Conservation (phyloP, 2,329 filamentous ascomycete genomes). For the Ceratocystis eucalypticola region DNA sequence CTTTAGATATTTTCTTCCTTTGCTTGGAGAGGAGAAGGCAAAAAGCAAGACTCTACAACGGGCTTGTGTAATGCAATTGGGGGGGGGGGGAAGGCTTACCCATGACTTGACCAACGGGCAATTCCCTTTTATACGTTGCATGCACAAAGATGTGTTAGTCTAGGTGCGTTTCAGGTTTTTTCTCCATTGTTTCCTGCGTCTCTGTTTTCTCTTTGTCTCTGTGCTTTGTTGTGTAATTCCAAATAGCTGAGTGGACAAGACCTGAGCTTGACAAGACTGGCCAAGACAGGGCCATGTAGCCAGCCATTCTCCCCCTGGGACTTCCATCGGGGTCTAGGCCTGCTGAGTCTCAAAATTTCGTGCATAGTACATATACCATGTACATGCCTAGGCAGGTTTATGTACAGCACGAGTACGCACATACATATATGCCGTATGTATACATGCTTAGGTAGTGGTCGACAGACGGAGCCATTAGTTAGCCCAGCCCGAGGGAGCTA, state of each 20-base stretch:
- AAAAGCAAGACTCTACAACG: not conserved
- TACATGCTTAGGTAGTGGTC: too few species aligned
- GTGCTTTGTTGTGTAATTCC: not conserved
- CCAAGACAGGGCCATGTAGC: not conserved
- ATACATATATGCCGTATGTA: too few species aligned
- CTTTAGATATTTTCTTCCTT: not conserved
- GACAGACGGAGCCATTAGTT: too few species aligned
- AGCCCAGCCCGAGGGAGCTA: too few species aligned
- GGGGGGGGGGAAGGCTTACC: too few species aligned
- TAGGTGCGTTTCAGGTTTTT: not conserved
- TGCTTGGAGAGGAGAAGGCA: not conserved
- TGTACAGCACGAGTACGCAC: too few species aligned
- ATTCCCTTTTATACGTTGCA: too few species aligned
- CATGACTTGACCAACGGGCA: too few species aligned
- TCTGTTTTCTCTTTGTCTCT: not conserved
- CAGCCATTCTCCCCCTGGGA: too few species aligned
- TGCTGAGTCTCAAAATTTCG: not conserved
- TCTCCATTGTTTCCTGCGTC: not conserved
- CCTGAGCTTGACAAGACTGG: not conserved
- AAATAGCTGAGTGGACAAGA: slow-evolving; percentile 1
- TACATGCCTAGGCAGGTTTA: too few species aligned
- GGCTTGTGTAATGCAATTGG: too few species aligned
- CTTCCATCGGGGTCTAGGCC: not conserved
- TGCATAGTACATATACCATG: not conserved
- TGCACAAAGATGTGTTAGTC: not conserved